phyloP scores from a whole-genome alignment of 768 basidiomycete species.

The Mycena crocata region DNA sequence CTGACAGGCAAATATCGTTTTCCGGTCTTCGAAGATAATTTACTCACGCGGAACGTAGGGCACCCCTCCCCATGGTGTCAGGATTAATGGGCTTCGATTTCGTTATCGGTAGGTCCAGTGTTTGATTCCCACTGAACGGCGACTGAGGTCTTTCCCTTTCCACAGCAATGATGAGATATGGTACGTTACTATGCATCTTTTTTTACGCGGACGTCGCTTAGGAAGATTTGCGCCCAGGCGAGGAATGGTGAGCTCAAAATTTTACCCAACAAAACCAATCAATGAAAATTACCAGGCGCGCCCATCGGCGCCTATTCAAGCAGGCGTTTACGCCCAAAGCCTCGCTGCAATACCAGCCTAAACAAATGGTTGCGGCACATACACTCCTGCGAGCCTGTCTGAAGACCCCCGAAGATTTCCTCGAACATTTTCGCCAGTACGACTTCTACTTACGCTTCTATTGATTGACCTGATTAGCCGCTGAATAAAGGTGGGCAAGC shows the following conservation, averaged over 20 bases:
- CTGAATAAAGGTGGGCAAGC: conserved; percentile 33
- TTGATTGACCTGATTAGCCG: background rate
- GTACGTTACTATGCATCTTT: background rate
- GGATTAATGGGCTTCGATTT: conserved; percentile 31
- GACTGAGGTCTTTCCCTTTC: background rate
- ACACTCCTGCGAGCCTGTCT: conserved; percentile 28
- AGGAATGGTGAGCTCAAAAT: conserved; percentile 12
- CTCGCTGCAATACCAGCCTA: background rate
- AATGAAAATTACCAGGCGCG: conserved; percentile 17
- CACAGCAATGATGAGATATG: conserved; percentile 30
- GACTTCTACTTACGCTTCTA: background rate
- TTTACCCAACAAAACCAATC: too few species aligned
- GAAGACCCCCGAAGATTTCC: conserved; percentile 11
- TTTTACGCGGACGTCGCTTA: too few species aligned
- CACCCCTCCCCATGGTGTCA: conserved; percentile 17
- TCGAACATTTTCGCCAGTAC: background rate
- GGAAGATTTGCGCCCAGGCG: background rate
- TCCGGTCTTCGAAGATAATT: too few species aligned
- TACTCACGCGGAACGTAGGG: background rate
- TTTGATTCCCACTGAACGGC: background rate
- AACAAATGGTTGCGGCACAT: conserved; percentile 17
- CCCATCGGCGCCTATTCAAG: conserved; percentile 24
- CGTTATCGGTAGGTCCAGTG: too few species aligned
- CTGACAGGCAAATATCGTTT: conserved; percentile 48
- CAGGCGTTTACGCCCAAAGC: conserved; percentile 13